Percentiles rank a stretch among this genome's conserved stretches.
Evolutionary conservation across 2,329 filamentous ascomycete species (phyloP).

Genomic region (Chaetomium globosum): DNA sequence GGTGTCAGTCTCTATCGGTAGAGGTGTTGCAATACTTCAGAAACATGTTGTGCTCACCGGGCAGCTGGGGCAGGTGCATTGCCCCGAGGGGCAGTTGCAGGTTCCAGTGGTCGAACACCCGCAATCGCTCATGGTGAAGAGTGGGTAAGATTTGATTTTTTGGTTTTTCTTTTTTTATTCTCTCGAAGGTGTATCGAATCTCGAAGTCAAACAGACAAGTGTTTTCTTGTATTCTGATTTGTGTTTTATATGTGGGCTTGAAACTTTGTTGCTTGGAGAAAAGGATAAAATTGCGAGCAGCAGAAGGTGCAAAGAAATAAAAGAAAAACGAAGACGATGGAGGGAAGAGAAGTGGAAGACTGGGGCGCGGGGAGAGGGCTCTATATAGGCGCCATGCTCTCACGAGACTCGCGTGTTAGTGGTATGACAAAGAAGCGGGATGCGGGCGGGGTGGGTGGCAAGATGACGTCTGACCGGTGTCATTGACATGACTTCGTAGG

Average conservation of each 20-base stretch:
- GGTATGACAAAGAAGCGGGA: neutral
- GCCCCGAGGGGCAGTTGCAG: conserved; percentile 32
- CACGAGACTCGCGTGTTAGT: neutral
- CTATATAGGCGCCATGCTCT: conserved; percentile 9
- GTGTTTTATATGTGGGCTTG: neutral
- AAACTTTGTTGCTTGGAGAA: neutral
- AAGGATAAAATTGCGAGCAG: neutral
- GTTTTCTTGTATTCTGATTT: neutral
- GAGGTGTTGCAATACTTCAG: neutral
- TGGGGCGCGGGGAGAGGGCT: neutral
- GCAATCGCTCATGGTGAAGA: conserved; percentile 32
- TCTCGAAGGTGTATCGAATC: neutral
- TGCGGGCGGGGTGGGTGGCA: neutral
- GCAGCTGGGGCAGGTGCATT: conserved; percentile 36
- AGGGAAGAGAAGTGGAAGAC: neutral
- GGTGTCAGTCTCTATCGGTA: neutral
- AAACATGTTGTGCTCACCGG: conserved; percentile 22
- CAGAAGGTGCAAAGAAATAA: neutral
- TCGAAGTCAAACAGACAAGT: neutral
- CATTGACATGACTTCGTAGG: conserved; percentile 1
- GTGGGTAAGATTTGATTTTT: neutral
- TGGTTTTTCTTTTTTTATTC: neutral
- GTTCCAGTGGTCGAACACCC: conserved; percentile 32
- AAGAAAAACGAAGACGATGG: neutral
- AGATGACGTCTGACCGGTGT: conserved; percentile 18